Base-by-base conservation (phyloP, 1,139 yeast genomes). In the Yamadazyma oceani region DNA sequence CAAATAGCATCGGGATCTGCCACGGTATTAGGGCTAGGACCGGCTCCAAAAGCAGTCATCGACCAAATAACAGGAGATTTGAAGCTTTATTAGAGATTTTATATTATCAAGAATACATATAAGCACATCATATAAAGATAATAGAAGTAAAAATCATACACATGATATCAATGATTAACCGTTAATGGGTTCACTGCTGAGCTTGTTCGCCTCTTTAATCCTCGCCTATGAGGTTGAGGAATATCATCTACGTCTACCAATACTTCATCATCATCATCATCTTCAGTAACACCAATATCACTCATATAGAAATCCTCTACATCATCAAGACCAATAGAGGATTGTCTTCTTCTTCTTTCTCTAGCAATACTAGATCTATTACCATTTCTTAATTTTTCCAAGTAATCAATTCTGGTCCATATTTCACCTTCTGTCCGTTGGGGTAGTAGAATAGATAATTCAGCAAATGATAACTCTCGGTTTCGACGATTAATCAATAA, bases 1-100 rank as follows among this genome's bases (percentile, higher is more conserved):
- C 97, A 92, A 58, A 82, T 92, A 35, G 96, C 89, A 9, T 85
- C 96, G 5, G 97, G 97, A 1, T 82, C 94, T 45, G 95, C 95
- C 3, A 92, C 98, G 0, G 97, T 94, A 0, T 66, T 92, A 21
- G 98, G 97, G 0, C 60, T 92, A 23, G 98, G 99, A 0, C 99
- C 99, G 1, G 98, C 96, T 11, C 97, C 97, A n/a, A 86, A 85
- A 51, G 56, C 75, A 0, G 80, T 82, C 0, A 61, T 92, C 41
- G 96, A 92, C 57, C 78, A 82, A 54, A 80, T 92, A 37, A 89
- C 97, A 0, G 83, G 87, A 8, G 81, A 74, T 24, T 69, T 92
- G 52, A 86, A 85, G 57, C 66, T 92, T 44, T 88, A 85, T 54
- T 90, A 62, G 60, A 19, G 21, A 19, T 19, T 19, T 6, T 8